phyloP scores from a whole-genome alignment of 495 filamentous ascomycete genomes.

The Tuber borchii region DNA sequence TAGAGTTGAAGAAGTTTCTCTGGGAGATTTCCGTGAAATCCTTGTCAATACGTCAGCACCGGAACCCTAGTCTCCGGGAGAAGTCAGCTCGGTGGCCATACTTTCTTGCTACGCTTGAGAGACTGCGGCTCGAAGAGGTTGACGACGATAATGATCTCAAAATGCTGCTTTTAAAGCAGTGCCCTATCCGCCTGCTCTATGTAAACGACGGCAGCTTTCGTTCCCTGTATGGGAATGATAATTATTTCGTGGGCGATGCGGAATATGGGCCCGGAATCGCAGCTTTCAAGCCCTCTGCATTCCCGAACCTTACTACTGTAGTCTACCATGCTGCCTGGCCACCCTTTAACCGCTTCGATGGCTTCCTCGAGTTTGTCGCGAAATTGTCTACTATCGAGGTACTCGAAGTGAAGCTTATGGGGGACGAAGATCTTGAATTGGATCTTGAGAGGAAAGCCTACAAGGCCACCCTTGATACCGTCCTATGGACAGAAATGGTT shows the following conservation, averaged over 20 bases:
- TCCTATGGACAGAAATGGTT: conserved; percentile 27
- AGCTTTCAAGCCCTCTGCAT: conserved; percentile 25
- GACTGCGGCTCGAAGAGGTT: conserved; percentile 19
- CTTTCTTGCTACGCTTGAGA: conserved; percentile 18
- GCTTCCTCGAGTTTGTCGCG: conserved; percentile 29
- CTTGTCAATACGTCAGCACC: conserved; percentile 22
- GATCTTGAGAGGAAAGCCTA: conserved; percentile 28
- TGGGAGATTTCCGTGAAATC: conserved; percentile 22
- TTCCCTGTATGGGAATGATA: conserved; percentile 9
- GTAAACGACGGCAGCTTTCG: conserved; percentile 29
- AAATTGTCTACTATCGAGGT: conserved; percentile 10
- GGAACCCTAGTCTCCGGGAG: conserved; percentile 16
- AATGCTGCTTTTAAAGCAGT: conserved; percentile 30
- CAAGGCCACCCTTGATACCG: conserved; percentile 15
- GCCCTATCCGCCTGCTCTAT: conserved; percentile 17
- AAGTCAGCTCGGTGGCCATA: conserved; percentile 33
- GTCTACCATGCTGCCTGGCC: conserved; percentile 34
- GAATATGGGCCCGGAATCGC: conserved; percentile 14
- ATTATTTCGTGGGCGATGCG: conserved; percentile 12
- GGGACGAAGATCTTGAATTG: conserved; percentile 24
- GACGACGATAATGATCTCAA: conserved; percentile 27
- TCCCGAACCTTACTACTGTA: conserved; percentile 21
- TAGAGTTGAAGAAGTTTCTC: conserved; percentile 30
- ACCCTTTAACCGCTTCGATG: conserved; percentile 18
- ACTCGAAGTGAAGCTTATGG: conserved; percentile 30